Base-by-base conservation (phyloP, 2,329 filamentous ascomycete genomes). In the Endocalyx cinctus region DNA sequence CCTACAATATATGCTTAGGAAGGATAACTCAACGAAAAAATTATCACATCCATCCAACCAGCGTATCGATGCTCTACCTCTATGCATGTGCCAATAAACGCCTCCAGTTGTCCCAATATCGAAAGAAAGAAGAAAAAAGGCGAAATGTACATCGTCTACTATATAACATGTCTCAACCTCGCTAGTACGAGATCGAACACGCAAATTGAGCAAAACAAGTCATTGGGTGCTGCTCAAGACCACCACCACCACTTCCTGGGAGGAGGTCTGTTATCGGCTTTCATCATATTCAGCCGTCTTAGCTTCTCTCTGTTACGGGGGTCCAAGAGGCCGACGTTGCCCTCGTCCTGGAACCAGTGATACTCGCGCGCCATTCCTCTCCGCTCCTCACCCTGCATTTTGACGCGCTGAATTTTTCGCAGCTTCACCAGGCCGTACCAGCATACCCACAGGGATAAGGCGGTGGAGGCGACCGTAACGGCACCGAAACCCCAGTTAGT, bases 341-440 rank as follows among this genome's bases (percentile, higher is more conserved):
- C 63, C 34, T 72, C 69, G 37, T 72, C 68, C 14, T 63, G 58
- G 50, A 64, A 62, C 63, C 65, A 67, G 41, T 65, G 58, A 43
- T 60, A 39, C 46, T 55, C 51, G 26, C 47, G 42, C 18, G 45
- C 37, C 14, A 41, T 25, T 15, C 45, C 41, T 19, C 34, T 15
- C 14, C 36, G 38, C 13, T 51, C 25, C 8, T 40, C 39, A 25
- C 51, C 54, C 31, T 52, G 51, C 55, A 57, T 57, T 40, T 52
- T 56, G 42, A 57, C 54, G 29, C 53, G 52, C 43, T 57, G 53
- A 5, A 57, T 43, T 55, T 84, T 84, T 45, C 86, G 79, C 43
- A 98, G 73, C 60, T 87, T 94, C 33, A 74, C 71, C 29, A 97
- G 72, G 5, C 92, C 89, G 60, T 90, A 95, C 50, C 77, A 74